Evolutionary conservation across 2,329 filamentous ascomycete genomes (phyloP).

Genomic region (Scedosporium apiospermum): DNA sequence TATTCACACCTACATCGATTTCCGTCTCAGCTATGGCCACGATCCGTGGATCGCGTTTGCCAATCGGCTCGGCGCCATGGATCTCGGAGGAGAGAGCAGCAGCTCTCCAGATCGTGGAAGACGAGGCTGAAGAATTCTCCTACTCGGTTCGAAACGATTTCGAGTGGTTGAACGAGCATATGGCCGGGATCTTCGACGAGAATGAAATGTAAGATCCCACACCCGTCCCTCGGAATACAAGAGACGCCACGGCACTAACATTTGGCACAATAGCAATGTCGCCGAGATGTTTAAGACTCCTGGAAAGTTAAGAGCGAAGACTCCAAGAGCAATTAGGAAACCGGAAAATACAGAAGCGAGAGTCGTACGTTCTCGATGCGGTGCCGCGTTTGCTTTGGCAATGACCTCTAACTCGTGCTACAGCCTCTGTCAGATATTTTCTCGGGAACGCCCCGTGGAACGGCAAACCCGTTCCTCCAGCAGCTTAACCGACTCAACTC

Average conservation of each 20-base stretch:
- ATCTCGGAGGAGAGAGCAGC: conserved; percentile 75
- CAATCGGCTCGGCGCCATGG: conserved; percentile 79
- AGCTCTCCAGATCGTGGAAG: conserved; percentile 62
- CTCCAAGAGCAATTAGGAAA: conserved; percentile 62
- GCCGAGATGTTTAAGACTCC: conserved; percentile 94
- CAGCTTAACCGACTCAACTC: conserved; percentile 40
- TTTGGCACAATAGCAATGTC: conserved; percentile 55
- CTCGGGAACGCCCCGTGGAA: conserved; percentile 43
- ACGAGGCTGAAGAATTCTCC: conserved; percentile 86
- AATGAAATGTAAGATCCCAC: conserved; percentile 60
- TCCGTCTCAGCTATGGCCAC: conserved; percentile 16
- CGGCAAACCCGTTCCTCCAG: conserved; percentile 44
- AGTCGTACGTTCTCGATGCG: conserved; percentile 41
- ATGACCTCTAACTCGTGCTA: conserved; percentile 15
- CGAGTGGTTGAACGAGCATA: conserved; percentile 98
- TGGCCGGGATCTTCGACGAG: conserved; percentile 84
- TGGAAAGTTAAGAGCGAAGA: conserved; percentile 73
- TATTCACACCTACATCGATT: conserved; percentile 1
- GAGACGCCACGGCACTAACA: neutral
- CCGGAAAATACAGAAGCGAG: conserved; percentile 46
- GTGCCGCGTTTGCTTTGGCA: neutral
- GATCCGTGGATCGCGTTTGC: conserved; percentile 48
- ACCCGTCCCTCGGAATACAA: neutral
- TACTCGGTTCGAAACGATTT: conserved; percentile 89
- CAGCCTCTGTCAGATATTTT: conserved; percentile 54